phyloP scores from a whole-genome alignment of 331 rosid genomes.

The Pyrus hybrid region DNA sequence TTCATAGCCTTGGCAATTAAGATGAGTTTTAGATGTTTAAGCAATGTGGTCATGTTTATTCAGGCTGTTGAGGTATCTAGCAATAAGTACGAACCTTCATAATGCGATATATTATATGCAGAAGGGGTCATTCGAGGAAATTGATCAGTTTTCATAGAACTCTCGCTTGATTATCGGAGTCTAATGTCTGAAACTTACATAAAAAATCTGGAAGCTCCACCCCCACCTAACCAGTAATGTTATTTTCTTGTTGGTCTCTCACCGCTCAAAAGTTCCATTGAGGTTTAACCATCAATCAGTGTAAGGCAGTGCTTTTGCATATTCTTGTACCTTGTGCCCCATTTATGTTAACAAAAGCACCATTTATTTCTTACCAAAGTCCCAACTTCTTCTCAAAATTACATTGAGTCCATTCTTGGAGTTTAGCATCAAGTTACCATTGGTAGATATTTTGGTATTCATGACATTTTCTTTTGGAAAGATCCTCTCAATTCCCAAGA shows the following conservation, averaged over 20 bases:
- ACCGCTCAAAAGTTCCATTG: too few relatives aligned
- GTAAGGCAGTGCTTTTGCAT: too few relatives aligned
- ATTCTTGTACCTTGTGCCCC: too few relatives aligned
- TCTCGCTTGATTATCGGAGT: conserved; percentile 78
- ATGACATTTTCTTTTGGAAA: too few relatives aligned
- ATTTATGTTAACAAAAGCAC: too few relatives aligned
- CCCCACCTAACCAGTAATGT: conserved; percentile 60
- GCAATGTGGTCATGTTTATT: conserved; percentile 9
- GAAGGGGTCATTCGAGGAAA: conserved; percentile 96
- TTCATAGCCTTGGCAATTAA: not conserved
- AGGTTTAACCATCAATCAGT: too few relatives aligned
- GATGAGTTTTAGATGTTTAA: not conserved
- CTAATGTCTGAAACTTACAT: conserved; percentile 74
- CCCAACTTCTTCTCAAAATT: too few relatives aligned
- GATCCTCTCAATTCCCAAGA: too few relatives aligned
- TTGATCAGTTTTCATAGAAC: conserved; percentile 89
- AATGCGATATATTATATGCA: conserved; percentile 81
- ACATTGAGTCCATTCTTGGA: too few relatives aligned
- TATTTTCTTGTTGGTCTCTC: not conserved
- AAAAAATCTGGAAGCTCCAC: conserved; percentile 72
- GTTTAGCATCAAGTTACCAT: too few relatives aligned
- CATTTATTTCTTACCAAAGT: too few relatives aligned
- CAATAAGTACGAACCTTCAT: conserved; percentile 92
- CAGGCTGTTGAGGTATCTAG: conserved; percentile 96
- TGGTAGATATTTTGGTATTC: too few relatives aligned